A percentile compares a stretch with the other conserved stretches of the same genome.
These are phyloP conservation scores for Coemansia nantahalensis DNA, from an alignment of 192 early-diverging fungal genomes.

Conservation along the genomic window DNA sequence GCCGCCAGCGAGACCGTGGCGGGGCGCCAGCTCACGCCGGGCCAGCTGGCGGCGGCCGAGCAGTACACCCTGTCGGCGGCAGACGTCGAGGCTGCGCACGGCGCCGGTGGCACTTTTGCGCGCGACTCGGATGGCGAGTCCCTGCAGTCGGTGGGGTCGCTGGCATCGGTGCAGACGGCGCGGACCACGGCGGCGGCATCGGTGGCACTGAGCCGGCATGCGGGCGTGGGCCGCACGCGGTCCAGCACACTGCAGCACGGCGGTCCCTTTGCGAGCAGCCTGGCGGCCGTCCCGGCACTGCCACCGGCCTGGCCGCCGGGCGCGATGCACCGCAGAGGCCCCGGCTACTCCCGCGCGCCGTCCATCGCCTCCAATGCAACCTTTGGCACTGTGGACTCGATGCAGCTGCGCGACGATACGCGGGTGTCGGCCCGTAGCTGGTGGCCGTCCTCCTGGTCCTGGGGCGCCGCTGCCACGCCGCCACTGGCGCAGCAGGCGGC, in stretches of 20 bases:
- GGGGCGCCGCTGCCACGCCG: constrained; percentile 3
- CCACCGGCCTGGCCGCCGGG: too few species aligned
- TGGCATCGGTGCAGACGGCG: constrained; percentile 37
- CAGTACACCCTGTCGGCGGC: constrained; percentile 16
- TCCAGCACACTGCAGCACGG: constrained; percentile 27
- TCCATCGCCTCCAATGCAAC: too few species aligned
- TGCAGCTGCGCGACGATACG: too few species aligned
- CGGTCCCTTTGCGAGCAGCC: not conserved
- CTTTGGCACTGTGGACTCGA: too few species aligned
- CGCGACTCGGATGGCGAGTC: constrained; percentile 42
- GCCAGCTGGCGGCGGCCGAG: too few species aligned
- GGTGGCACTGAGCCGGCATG: constrained; percentile 14
- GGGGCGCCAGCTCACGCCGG: too few species aligned
- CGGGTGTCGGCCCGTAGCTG: constrained; percentile 31
- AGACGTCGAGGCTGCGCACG: constrained; percentile 9
- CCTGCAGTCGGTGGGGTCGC: constrained; percentile 28
- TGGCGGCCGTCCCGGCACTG: constrained; percentile 2
- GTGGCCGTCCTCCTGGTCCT: constrained; percentile 34
- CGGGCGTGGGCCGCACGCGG: constrained; percentile 6
- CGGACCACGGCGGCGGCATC: constrained; percentile 29
- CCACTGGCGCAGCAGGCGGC: too few species aligned
- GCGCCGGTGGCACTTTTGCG: constrained; percentile 1
- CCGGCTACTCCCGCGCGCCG: too few species aligned
- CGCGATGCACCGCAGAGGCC: too few species aligned
- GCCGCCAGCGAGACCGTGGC: too few species aligned